Evolutionary conservation across 2,329 filamentous ascomycete genomes (phyloP).

Genomic region (Colletotrichum lindemuthianum): DNA sequence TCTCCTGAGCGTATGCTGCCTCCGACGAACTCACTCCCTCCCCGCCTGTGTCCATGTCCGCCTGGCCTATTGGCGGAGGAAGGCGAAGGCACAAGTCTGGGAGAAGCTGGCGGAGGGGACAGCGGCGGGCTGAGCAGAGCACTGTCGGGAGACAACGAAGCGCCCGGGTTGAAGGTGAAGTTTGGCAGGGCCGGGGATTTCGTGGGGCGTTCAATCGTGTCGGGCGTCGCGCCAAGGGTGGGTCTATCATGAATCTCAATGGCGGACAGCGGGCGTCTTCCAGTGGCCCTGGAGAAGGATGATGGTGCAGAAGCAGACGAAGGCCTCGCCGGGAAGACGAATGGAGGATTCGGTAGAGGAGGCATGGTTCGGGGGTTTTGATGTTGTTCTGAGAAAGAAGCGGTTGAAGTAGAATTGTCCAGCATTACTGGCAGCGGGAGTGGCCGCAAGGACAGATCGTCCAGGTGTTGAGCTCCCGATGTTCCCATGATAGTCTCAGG

Average conservation of each 20-base stretch:
- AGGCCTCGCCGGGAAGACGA: conserved; percentile 68
- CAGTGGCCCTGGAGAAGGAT: conserved; percentile 58
- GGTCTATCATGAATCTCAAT: conserved; percentile 55
- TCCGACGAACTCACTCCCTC: conserved; percentile 88
- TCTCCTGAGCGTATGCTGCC: conserved; percentile 71
- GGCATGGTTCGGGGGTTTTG: conserved; percentile 48
- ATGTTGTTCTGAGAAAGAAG: conserved; percentile 43
- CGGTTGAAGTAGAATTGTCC: conserved; percentile 40
- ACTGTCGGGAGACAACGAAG: conserved; percentile 46
- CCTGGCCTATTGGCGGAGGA: conserved; percentile 59
- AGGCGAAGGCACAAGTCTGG: conserved; percentile 62
- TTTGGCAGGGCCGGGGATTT: conserved; percentile 58
- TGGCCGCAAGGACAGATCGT: conserved; percentile 38
- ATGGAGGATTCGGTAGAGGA: conserved; percentile 70
- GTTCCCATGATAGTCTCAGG: conserved; percentile 48
- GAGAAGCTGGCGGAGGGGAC: conserved; percentile 58
- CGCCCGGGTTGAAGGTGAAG: conserved; percentile 67
- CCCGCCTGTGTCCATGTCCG: conserved; percentile 79
- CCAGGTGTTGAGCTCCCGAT: conserved; percentile 28
- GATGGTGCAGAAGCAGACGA: conserved; percentile 59
- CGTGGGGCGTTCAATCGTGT: conserved; percentile 40
- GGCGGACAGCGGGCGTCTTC: conserved; percentile 63
- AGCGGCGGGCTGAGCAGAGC: conserved; percentile 64
- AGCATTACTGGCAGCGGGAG: conserved; percentile 43
- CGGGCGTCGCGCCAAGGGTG: conserved; percentile 40